Percentiles rank a stretch among this genome's conserved stretches.
Conservation (phyloP, 768 basidiomycete genomes). For the Tylopilus subfusipes region DNA sequence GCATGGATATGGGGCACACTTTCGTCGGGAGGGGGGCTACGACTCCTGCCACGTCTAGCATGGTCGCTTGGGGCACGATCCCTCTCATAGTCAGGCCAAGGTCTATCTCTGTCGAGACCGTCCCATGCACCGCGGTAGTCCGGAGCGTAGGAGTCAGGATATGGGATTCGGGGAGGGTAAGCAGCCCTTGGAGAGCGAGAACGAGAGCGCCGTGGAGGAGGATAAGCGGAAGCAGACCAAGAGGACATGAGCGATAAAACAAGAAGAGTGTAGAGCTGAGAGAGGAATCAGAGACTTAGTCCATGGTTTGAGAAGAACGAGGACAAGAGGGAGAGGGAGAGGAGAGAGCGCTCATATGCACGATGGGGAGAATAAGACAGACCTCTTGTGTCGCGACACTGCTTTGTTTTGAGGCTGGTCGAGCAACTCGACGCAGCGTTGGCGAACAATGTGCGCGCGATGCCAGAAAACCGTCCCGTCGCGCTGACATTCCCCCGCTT, state of each 20-base stretch:
- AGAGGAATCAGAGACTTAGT: constrained; percentile 46
- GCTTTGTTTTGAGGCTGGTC: constrained; percentile 34
- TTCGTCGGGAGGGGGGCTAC: constrained; percentile 72
- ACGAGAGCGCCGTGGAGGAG: constrained; percentile 74
- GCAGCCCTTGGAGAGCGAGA: constrained; percentile 68
- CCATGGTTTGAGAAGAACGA: constrained; percentile 44
- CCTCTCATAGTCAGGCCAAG: constrained; percentile 62
- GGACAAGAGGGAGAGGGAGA: constrained; percentile 55
- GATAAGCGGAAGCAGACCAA: constrained; percentile 70
- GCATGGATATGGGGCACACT: constrained; percentile 34
- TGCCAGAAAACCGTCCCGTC: constrained; percentile 34
- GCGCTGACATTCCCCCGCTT: constrained; percentile 14
- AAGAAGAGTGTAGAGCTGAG: constrained; percentile 37
- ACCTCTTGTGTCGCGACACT: constrained; percentile 72
- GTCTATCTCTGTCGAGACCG: constrained; percentile 65
- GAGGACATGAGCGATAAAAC: constrained; percentile 59
- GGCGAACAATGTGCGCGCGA: constrained; percentile 59
- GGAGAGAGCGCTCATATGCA: constrained; percentile 71
- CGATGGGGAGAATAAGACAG: constrained; percentile 75
- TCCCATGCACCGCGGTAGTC: constrained; percentile 70
- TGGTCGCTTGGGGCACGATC: constrained; percentile 70
- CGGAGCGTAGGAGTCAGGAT: constrained; percentile 55
- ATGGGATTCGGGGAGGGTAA: constrained; percentile 52
- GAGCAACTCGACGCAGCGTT: constrained; percentile 36
- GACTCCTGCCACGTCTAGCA: constrained; percentile 66